Evolutionary conservation across 495 filamentous ascomycete genomes (phyloP).

Genomic region (Diplogelasinospora grovesii): DNA sequence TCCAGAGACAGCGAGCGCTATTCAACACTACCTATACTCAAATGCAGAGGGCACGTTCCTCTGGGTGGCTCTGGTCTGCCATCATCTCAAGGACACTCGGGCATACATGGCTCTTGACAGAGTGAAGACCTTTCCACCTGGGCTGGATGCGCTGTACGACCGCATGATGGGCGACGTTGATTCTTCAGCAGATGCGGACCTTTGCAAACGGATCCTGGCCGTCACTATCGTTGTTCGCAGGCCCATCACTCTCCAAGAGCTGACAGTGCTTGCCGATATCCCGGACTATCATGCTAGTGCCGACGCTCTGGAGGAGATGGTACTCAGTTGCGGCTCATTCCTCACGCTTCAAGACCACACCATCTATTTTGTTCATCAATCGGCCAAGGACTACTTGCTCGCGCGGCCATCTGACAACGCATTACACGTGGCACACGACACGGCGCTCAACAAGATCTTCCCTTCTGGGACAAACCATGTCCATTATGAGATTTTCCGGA

Average conservation of each 20-base stretch:
- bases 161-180: slow-evolving; percentile 19
- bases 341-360: slow-evolving; percentile 21
- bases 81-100: slow-evolving; percentile 11
- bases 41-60: slow-evolving; percentile 29
- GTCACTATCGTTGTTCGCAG: slow-evolving; percentile 5
- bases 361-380: slow-evolving; percentile 38
- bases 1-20: slow-evolving; percentile 5
- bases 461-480: slow-evolving; percentile 7
- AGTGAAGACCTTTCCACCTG: slow-evolving; percentile 12
- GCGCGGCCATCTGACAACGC: not conserved
- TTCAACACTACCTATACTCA: slow-evolving; percentile 13
- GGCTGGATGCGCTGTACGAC: slow-evolving; percentile 17
- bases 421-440: too few relatives aligned
- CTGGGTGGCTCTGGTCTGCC: slow-evolving; percentile 29
- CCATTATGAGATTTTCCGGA: slow-evolving; percentile 25
- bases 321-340: slow-evolving; percentile 27
- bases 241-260: slow-evolving; percentile 14
- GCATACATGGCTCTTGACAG: slow-evolving; percentile 5
- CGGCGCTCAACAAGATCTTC: slow-evolving; percentile 16
- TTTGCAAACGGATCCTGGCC: slow-evolving; percentile 18
- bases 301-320: slow-evolving; percentile 6
- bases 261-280: slow-evolving; percentile 4
- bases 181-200: not conserved
- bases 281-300: not conserved
- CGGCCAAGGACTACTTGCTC: slow-evolving; percentile 34